Evolutionary conservation across 2,329 filamentous ascomycete species (phyloP), one percentile per base, ranked within the genome.

Genomic region (Colletotrichum tropicicola): DNA sequence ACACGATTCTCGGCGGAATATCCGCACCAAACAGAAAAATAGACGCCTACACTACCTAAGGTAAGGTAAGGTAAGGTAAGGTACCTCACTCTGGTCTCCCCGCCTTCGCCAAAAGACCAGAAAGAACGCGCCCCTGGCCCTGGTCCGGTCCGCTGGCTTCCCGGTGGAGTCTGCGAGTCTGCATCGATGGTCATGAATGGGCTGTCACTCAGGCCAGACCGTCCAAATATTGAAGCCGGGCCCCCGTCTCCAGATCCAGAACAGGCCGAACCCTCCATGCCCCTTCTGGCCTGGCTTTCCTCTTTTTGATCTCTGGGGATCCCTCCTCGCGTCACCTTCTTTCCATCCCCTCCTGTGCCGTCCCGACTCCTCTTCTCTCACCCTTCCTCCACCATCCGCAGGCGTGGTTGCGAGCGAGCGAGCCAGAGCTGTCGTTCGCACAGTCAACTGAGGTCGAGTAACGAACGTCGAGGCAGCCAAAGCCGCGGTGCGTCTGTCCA

Each of bases 251-350:
- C 37, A 35, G 27, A 56, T 51, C n/a, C 57, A 56, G 48, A 53
- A 21, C 30, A n/a, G n/a, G n/a, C n/a, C 35, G 35, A 41, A 35
- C 44, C 47, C 17, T 54, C 55, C 47, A 45, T 19, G 28, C 60
- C 23, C 49, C 47, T 54, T 60, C 54, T 57, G 54, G 43, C 39
- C 39, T 35, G 32, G 19, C 32, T 58, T 39, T 54, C 32, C 35
- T 55, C 49, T 55, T 61, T 59, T 61, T 64, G 59, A 48, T 39
- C 39, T 45, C 59, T 15, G 37, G 57, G 52, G 59, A 53, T 58
- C 59, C 59, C 63, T 57, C 53, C 28, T 63, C 37, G 45, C 59
- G 32, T 44, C 45, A n/a, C n/a, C n/a, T n/a, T n/a, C 9, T 59
- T 39, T 51, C 51, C 28, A 45, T 35, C 30, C 52, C 37, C 28